Evolutionary conservation across 2,329 filamentous ascomycete species (phyloP).

Genomic region (Daldinia sp.): DNA sequence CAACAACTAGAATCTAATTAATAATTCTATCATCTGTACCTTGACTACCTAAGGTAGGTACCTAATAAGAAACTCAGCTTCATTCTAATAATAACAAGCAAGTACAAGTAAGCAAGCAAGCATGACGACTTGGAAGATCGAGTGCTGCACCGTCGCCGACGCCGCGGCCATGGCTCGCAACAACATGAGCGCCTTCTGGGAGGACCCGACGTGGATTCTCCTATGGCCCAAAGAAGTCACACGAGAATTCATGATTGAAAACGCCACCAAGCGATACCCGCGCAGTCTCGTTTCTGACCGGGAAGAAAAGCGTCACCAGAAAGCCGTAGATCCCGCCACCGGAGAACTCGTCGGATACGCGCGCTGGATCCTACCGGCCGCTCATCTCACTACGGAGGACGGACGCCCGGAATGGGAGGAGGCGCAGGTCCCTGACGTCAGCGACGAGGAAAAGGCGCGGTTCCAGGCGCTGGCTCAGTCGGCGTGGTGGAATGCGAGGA

Average conservation of each 20-base stretch:
- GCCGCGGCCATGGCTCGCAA: slow-evolving; percentile 35
- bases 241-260: not conserved
- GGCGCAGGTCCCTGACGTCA: not conserved
- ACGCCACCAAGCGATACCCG: not conserved
- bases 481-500: not conserved
- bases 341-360: not conserved
- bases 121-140: slow-evolving; percentile 7
- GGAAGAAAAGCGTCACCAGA: not conserved
- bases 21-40: not conserved
- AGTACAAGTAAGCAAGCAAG: not conserved
- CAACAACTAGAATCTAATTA: not conserved
- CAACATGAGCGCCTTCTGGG: slow-evolving; percentile 43
- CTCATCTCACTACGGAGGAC: not conserved
- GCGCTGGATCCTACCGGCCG: not conserved
- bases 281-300: not conserved
- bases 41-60: no score
- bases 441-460: not conserved
- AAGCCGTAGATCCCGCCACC: not conserved
- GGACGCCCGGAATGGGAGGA: not conserved
- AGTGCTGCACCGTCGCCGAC: slow-evolving; percentile 36
- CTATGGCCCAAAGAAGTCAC: slow-evolving; percentile 26
- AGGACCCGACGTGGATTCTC: slow-evolving; percentile 37
- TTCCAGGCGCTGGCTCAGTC: not conserved
- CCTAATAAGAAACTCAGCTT: not conserved
- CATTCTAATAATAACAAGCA: not conserved